phyloP scores from a whole-genome alignment of 805 yeast species.

The Kazachstania viticola region DNA sequence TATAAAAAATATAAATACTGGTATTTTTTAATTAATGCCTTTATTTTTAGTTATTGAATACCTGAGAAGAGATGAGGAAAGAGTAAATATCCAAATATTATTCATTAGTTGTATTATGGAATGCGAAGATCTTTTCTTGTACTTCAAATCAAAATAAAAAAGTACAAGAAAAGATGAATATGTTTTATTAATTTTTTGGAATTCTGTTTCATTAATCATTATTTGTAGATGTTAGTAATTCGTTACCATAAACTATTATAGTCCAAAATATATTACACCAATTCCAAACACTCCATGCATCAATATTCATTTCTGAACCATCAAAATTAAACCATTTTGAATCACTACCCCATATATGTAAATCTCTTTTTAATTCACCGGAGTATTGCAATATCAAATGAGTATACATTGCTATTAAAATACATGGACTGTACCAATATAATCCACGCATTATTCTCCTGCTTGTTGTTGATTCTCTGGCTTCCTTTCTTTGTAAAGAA shows the following conservation, averaged over 20 bases:
- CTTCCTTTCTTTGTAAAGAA: slow-evolving; percentile 35
- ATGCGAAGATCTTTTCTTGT: no score
- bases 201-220: no score
- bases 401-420: slow-evolving; percentile 89
- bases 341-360: slow-evolving; percentile 39
- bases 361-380: slow-evolving; percentile 56
- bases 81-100: no score
- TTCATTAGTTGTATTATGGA: no score
- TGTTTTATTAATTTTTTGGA: no score
- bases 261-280: slow-evolving; percentile 87
- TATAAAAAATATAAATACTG: no score
- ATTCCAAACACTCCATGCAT: slow-evolving; percentile 95
- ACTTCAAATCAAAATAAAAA: no score
- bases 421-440: slow-evolving; percentile 86
- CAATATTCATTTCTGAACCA: slow-evolving; percentile 17
- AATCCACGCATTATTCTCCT: slow-evolving; percentile 40
- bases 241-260: slow-evolving; percentile 67
- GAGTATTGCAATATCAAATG: slow-evolving; percentile 85
- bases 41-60: no score
- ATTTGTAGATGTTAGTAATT: slow-evolving; percentile 34
- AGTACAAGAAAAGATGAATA: no score
- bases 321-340: slow-evolving; percentile 24
- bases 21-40: no score
- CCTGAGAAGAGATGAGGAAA: no score
- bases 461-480: slow-evolving; percentile 16